These are phyloP conservation scores for Kwoniella bestiolae DNA, from an alignment of 768 basidiomycete genomes.

Conservation along the genomic window DNA sequence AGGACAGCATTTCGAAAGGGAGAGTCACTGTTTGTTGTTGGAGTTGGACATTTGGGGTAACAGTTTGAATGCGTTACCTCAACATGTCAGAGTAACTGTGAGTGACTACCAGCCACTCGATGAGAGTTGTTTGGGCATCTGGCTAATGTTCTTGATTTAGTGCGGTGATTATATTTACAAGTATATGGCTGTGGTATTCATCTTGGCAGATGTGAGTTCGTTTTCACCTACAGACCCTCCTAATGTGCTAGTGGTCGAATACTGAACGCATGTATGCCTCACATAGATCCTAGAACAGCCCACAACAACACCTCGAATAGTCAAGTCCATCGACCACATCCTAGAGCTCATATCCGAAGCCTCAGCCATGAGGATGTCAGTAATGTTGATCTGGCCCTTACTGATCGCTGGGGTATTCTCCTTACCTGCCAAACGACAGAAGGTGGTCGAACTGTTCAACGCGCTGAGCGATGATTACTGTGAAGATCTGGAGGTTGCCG, in stretches of 20 bases:
- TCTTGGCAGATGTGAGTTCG: slow-evolving; percentile 35
- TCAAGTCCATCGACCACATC: slow-evolving; percentile 32
- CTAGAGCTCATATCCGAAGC: slow-evolving; percentile 46
- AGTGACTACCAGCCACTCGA: slow-evolving; percentile 5
- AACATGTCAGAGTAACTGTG: slow-evolving; percentile 38
- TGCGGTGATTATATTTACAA: slow-evolving; percentile 45
- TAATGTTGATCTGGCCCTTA: slow-evolving; percentile 50
- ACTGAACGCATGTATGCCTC: background rate
- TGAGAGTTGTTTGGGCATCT: background rate
- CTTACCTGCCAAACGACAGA: slow-evolving; percentile 14
- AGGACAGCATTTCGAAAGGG: slow-evolving; percentile 30
- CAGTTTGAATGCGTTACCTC: slow-evolving; percentile 30
- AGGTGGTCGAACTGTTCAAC: slow-evolving; percentile 27
- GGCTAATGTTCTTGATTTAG: slow-evolving; percentile 10
- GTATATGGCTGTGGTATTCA: slow-evolving; percentile 37
- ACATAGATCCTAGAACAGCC: slow-evolving; percentile 37
- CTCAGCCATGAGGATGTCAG: slow-evolving; percentile 41
- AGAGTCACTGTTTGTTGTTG: slow-evolving; percentile 34
- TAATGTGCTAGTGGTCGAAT: background rate
- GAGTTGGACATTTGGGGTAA: slow-evolving; percentile 50
- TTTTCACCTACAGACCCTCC: background rate
- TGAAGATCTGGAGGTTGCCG: slow-evolving; percentile 37
- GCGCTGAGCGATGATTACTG: slow-evolving; percentile 38
- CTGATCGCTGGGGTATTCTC: slow-evolving; percentile 41
- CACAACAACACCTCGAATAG: slow-evolving; percentile 30